Evolutionary conservation across 1,284 basidiomycete genomes (phyloP).

Genomic region (Ceratobasidium papillatum): DNA sequence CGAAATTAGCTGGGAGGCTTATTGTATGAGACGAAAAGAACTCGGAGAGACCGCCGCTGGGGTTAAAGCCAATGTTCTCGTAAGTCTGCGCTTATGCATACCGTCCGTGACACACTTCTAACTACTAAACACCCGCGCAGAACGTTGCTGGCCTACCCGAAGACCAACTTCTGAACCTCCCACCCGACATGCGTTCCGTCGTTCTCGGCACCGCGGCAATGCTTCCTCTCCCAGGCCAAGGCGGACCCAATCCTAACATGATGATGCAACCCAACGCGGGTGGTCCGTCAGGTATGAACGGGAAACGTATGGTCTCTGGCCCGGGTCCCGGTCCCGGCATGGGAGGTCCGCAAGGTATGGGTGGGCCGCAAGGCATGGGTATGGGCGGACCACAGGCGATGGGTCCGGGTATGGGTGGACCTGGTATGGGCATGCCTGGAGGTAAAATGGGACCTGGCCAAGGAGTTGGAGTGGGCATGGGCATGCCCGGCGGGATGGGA

Average conservation of each 20-base stretch:
- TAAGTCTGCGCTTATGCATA: not conserved
- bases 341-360: constrained; percentile 51
- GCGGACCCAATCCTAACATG: constrained; percentile 52
- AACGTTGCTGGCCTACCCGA: constrained; percentile 83
- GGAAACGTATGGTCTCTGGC: constrained; percentile 44
- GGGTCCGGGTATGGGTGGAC: constrained; percentile 48
- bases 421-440: constrained; percentile 12
- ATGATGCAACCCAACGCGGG: constrained; percentile 46
- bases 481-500: constrained; percentile 39
- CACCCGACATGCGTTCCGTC: constrained; percentile 79
- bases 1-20: constrained; percentile 92
- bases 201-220: constrained; percentile 77
- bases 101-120: not conserved
- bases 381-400: constrained; percentile 52
- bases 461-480: constrained; percentile 16
- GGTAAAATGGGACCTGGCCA: constrained; percentile 18
- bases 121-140: constrained; percentile 52
- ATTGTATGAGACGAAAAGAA: constrained; percentile 84
- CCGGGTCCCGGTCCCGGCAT: constrained; percentile 57
- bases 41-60: constrained; percentile 80
- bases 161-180: constrained; percentile 72
- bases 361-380: constrained; percentile 49
- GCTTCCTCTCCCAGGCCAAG: constrained; percentile 63
- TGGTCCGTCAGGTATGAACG: constrained; percentile 63
- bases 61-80: too few species aligned